These are phyloP conservation scores for Syzygium grande DNA, from an alignment of 345 rosid species.

Conservation along the genomic window DNA sequence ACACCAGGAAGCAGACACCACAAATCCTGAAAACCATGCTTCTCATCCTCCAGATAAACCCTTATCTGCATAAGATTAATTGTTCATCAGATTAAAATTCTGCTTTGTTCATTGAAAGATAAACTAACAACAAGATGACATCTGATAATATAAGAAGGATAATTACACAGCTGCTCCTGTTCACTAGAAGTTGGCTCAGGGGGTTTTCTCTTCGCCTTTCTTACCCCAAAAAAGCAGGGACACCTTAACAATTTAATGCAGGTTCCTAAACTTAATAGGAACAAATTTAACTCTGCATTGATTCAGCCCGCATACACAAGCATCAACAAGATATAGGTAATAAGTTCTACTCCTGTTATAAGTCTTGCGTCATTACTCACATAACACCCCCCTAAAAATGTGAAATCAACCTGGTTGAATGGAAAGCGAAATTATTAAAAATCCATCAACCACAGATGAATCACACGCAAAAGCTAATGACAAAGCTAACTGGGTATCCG, in stretches of 20 bases:
- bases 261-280: not conserved
- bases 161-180: not conserved
- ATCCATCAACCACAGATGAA: not conserved
- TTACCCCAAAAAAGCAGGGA: not conserved
- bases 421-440: not conserved
- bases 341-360: not conserved
- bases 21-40: not conserved
- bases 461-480: not conserved
- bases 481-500: not conserved
- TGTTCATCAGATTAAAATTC: not conserved
- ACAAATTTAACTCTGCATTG: not conserved
- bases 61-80: not conserved
- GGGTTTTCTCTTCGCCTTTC: not conserved
- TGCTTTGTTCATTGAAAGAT: not conserved
- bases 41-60: not conserved
- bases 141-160: not conserved
- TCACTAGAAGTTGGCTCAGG: not conserved
- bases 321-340: not conserved
- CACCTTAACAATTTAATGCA: not conserved
- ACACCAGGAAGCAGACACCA: not conserved
- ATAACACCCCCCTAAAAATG: not conserved
- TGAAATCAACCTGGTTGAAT: not conserved
- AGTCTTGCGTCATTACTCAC: not conserved
- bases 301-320: not conserved
- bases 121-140: not conserved